Evolutionary conservation across 2,329 filamentous ascomycete genomes (phyloP).

Genomic region (Aspergillus nomiae): DNA sequence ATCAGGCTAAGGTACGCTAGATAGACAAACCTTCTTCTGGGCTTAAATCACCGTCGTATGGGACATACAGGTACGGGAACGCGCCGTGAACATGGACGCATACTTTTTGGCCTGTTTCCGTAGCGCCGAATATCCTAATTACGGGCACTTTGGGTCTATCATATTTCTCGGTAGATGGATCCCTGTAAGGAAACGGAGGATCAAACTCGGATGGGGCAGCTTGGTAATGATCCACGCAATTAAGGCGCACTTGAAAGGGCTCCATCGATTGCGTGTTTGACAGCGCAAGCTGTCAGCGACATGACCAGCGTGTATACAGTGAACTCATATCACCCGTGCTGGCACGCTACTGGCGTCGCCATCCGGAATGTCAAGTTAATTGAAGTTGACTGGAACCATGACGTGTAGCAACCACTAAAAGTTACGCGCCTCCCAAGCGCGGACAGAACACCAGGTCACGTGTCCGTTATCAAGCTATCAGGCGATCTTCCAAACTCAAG

Average conservation of each 20-base stretch:
- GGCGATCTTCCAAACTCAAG: constrained; percentile 6
- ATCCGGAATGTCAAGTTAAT: not conserved
- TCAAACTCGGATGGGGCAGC: constrained; percentile 76
- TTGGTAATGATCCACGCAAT: constrained; percentile 96
- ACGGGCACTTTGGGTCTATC: constrained; percentile 77
- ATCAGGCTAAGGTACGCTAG: not conserved
- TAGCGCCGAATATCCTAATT: constrained; percentile 87
- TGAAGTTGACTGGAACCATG: not conserved
- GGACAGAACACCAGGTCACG: constrained; percentile 33
- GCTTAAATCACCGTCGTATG: constrained; percentile 72
- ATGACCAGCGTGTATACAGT: constrained; percentile 20
- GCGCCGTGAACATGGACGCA: constrained; percentile 95
- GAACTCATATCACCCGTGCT: constrained; percentile 10
- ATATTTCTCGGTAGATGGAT: constrained; percentile 59
- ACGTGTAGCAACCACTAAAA: constrained; percentile 13
- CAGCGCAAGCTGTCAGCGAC: constrained; percentile 26
- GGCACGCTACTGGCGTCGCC: not conserved
- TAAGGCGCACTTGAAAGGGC: constrained; percentile 84
- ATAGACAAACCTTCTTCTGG: constrained; percentile 64
- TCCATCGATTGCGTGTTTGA: constrained; percentile 55
- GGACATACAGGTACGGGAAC: constrained; percentile 92
- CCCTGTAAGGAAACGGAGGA: constrained; percentile 70
- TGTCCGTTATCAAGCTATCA: constrained; percentile 17
- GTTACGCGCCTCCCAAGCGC: constrained; percentile 22
- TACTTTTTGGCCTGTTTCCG: constrained; percentile 92